Percentiles rank a stretch among this genome's conserved stretches.
Evolutionary conservation across 768 basidiomycete genomes (phyloP).

Genomic region (Amanita pseudoporphyria): DNA sequence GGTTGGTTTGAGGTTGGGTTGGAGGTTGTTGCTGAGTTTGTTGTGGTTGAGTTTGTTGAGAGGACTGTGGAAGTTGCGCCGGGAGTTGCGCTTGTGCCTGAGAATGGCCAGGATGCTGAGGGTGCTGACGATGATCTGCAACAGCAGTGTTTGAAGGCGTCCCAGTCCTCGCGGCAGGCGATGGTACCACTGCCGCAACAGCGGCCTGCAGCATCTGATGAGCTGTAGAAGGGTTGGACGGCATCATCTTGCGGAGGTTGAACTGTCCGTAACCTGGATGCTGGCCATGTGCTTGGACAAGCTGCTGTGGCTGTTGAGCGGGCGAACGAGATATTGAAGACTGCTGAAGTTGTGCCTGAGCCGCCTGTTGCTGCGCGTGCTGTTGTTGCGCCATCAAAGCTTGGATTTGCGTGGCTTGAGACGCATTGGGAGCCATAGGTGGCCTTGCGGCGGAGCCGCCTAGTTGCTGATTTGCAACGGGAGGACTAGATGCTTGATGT

Average conservation of each 20-base stretch:
- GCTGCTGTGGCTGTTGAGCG: constrained; percentile 3
- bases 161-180: background rate
- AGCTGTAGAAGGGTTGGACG: background rate
- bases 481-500: constrained; percentile 4
- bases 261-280: constrained; percentile 1
- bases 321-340: constrained; percentile 4
- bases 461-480: background rate
- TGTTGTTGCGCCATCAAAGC: background rate
- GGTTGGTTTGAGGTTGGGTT: constrained; percentile 1
- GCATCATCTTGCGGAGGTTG: constrained; percentile 6
- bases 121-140: background rate
- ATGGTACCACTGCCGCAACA: background rate
- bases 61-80: background rate
- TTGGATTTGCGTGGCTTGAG: background rate
- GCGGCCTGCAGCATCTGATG: constrained; percentile 5
- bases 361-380: background rate
- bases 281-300: constrained; percentile 1
- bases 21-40: background rate
- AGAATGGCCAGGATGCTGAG: constrained; percentile 1
- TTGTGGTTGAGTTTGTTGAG: background rate
- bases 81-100: background rate
- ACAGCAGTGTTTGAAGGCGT: background rate
- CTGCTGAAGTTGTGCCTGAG: background rate
- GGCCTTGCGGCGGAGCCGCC: background rate
- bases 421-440: background rate